Base-by-base conservation (phyloP, 345 rosid genomes). In the Melaleuca quinquenervia region DNA sequence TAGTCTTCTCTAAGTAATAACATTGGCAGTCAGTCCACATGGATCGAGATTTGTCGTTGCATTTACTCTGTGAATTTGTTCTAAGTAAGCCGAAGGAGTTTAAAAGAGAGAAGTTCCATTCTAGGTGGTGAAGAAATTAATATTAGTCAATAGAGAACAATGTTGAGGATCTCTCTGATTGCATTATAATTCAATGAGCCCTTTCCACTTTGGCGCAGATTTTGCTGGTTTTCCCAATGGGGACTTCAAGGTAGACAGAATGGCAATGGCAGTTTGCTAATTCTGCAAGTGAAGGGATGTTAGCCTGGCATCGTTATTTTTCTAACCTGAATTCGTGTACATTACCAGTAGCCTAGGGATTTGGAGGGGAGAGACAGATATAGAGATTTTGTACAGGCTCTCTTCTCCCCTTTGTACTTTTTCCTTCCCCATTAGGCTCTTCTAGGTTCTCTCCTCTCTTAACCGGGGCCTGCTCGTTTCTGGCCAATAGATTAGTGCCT, bases 381-480 rank as follows among this genome's bases (percentile, higher is more conserved):
- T 90, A 94, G 94, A 91, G 94, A 90, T 89, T 88, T 85, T 95
- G 96, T 94, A 94, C 94, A 95, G 95, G 90, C 53, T 74, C 62
- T 84, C 82, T 52, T 84, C 87, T 85, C 62, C 84, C 76, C 90
- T 70, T 70, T 70, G 48, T 70, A 70, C 89, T 62, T 58, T 78
- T 89, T 86, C 87, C 89, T 87, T 88, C 84, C 87, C 84, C 86
- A 87, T 84, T 84, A 75, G 85, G 85, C 78, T 75, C 75, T 62
- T 49, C 50, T 82, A 50, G 85, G 64, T 82, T 58, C 27, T 50
- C 32, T 76, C 45, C 41, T 44, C 32, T 45, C 83, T 91, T 88
- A 86, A 82, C 70, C 87, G 82, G 86, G 89, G 75, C 85, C 83
- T 54, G 84, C 86, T 90, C 80, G 64, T 84, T 87, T 87, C 89